Evolutionary conservation across 116 monocot genomes (phyloP).

Genomic region (Cymodocea nodosa): DNA sequence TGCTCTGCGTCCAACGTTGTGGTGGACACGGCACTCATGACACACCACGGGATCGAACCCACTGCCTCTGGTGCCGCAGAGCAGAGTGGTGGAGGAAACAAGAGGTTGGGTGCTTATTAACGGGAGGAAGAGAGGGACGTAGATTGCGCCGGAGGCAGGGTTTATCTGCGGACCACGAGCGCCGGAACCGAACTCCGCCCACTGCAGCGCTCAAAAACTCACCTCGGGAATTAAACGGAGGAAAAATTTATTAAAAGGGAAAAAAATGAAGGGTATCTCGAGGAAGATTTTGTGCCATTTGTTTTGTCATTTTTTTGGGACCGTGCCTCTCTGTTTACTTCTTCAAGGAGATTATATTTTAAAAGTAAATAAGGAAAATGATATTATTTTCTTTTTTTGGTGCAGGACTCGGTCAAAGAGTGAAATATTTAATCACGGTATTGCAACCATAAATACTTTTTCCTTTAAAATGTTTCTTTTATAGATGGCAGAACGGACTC

Average conservation of each 20-base stretch:
- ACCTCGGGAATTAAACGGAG: not conserved
- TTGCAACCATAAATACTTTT: too few species aligned
- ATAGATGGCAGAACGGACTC: too few species aligned
- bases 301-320: not conserved
- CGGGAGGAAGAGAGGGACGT: not conserved
- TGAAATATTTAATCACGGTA: too few species aligned
- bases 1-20: slow-evolving; percentile 1
- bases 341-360: too few species aligned
- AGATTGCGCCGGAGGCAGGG: too few species aligned
- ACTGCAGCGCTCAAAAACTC: not conserved
- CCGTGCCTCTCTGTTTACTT: not conserved
- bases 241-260: not conserved
- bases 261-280: not conserved
- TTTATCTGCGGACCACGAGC: not conserved
- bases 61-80: not conserved
- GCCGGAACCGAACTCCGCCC: not conserved
- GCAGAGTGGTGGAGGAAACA: not conserved
- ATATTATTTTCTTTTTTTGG: too few species aligned
- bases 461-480: too few species aligned
- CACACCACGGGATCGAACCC: not conserved
- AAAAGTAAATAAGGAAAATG: too few species aligned
- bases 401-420: too few species aligned
- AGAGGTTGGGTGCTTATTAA: not conserved
- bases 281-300: slow-evolving; percentile 1
- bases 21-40: not conserved